phyloP scores from a whole-genome alignment of 345 rosid species.

The Geranium brycei region DNA sequence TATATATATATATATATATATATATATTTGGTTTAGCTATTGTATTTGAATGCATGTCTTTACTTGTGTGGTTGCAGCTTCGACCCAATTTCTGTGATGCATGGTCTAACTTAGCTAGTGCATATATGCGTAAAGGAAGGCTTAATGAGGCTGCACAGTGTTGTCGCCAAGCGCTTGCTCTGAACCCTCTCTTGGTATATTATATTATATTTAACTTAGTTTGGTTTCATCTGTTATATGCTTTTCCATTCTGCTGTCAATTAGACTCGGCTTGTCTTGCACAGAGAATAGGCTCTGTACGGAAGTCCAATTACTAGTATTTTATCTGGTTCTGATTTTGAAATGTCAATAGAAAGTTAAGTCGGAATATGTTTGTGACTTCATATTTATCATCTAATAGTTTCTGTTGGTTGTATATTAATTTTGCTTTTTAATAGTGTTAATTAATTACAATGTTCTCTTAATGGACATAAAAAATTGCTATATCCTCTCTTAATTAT shows the following conservation, averaged over 20 bases:
- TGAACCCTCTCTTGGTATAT: slow-evolving; percentile 82
- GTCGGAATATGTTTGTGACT: no score
- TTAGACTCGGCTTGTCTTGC: no score
- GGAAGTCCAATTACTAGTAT: no score
- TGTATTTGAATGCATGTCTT: neutral
- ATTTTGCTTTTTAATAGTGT: no score
- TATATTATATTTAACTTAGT: neutral
- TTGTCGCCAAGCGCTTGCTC: slow-evolving; percentile 81
- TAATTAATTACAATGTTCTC: no score
- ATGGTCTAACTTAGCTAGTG: slow-evolving; percentile 96
- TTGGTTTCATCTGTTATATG: neutral
- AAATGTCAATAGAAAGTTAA: neutral
- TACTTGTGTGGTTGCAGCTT: slow-evolving; percentile 39
- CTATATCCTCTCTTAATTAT: no score
- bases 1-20: no score
- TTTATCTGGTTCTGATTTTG: neutral
- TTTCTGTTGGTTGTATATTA: no score
- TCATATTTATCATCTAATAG: no score
- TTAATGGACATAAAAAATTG: no score
- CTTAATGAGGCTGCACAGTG: slow-evolving; percentile 90
- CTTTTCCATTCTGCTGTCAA: no score
- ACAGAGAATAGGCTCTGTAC: no score
- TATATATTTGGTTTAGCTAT: neutral
- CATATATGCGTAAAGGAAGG: slow-evolving; percentile 94
- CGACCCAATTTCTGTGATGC: slow-evolving; percentile 96